Conservation (phyloP, 495 filamentous ascomycete genomes). For the Xylaria bambusicola region DNA sequence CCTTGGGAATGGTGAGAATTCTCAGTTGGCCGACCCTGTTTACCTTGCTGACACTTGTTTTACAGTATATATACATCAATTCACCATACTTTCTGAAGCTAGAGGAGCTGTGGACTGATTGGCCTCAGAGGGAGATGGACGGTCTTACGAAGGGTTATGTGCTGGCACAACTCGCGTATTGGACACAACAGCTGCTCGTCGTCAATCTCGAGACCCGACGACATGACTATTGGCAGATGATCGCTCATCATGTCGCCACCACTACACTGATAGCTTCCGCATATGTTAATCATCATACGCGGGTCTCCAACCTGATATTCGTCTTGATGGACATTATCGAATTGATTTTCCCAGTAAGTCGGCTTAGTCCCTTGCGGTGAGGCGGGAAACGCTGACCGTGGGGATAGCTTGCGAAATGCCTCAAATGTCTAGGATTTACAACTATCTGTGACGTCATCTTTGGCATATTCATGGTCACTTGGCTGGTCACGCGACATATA, state of each 20-base stretch:
- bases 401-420: constrained; percentile 66
- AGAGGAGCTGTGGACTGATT: constrained; percentile 65
- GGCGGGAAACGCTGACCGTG: not conserved
- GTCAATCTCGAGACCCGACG: constrained; percentile 74
- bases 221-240: constrained; percentile 79
- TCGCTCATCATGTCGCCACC: constrained; percentile 75
- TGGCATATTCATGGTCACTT: constrained; percentile 68
- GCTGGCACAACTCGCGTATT: constrained; percentile 72
- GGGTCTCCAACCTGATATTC: constrained; percentile 71
- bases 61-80: constrained; percentile 65
- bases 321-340: constrained; percentile 78
- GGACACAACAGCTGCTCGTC: constrained; percentile 74
- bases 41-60: not conserved
- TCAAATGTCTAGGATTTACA: constrained; percentile 69
- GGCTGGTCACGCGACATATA: constrained; percentile 70
- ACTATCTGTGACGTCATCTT: constrained; percentile 69
- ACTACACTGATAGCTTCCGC: constrained; percentile 61
- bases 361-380: not conserved
- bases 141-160: constrained; percentile 72
- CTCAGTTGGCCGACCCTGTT: not conserved
- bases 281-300: constrained; percentile 67
- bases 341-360: constrained; percentile 66
- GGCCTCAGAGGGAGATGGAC: constrained; percentile 60
- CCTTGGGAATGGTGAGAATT: constrained; percentile 68
- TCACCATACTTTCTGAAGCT: constrained; percentile 69